phyloP scores from a whole-genome alignment of 495 filamentous ascomycete species.

The Opeltia flavorubescens region DNA sequence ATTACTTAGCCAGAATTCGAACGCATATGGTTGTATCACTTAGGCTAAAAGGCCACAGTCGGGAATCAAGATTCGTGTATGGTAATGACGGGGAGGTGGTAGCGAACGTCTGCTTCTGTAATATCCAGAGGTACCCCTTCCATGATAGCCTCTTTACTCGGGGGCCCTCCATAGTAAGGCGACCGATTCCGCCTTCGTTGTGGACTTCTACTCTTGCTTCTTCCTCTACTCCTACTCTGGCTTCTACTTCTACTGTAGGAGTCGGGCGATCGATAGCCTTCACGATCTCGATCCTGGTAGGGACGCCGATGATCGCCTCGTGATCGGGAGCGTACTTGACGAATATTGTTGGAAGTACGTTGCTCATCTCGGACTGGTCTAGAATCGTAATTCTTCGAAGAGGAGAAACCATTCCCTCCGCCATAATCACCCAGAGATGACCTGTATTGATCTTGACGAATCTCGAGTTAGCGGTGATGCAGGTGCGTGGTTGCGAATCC shows the following conservation, averaged over 20 bases:
- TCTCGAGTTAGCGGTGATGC: constrained; percentile 18
- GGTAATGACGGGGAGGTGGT: constrained; percentile 25
- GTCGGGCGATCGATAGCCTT: constrained; percentile 38
- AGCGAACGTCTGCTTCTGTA: constrained; percentile 48
- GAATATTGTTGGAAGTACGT: constrained; percentile 23
- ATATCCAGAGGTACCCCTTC: constrained; percentile 45
- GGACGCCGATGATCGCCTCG: constrained; percentile 23
- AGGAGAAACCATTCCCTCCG: constrained; percentile 6
- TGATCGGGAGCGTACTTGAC: constrained; percentile 25
- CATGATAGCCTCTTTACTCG: constrained; percentile 46
- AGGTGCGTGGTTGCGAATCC: constrained; percentile 10
- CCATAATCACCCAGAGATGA: constrained; percentile 19
- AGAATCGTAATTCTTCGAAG: constrained; percentile 9
- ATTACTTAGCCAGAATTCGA: constrained; percentile 34
- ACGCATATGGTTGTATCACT: constrained; percentile 8
- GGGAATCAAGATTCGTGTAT: constrained; percentile 6
- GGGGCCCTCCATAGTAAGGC: constrained; percentile 31
- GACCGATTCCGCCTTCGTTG: constrained; percentile 26
- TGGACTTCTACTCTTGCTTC: constrained; percentile 26
- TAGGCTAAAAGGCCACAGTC: constrained; percentile 6
- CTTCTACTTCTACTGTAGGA: constrained; percentile 28
- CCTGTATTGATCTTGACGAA: constrained; percentile 16
- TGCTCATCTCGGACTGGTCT: constrained; percentile 10
- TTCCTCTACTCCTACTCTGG: constrained; percentile 27
- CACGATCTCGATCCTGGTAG: constrained; percentile 43